Conservation (phyloP, 2,329 filamentous ascomycete genomes). For the Ophiostoma ulmi region DNA sequence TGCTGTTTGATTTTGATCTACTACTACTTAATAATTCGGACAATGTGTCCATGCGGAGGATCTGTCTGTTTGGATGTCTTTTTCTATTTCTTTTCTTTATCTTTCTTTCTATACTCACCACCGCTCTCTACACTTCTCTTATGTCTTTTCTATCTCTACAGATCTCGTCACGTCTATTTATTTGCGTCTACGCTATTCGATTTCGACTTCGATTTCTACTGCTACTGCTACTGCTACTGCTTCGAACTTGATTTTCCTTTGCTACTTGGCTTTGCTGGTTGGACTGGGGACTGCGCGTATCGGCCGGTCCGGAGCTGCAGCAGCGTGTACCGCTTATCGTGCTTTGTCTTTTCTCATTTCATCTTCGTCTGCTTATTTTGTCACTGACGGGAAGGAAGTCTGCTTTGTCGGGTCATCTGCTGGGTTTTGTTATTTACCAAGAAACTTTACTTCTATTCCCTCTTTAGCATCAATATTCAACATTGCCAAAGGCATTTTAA, state of each 20-base stretch:
- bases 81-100: neutral
- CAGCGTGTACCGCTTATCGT: neutral
- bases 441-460: neutral
- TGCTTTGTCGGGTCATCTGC: neutral
- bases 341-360: neutral
- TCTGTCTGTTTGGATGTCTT: neutral
- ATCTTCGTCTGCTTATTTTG: neutral
- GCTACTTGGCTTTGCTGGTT: neutral
- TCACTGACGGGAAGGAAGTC: neutral
- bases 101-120: neutral
- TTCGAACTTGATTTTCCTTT: neutral
- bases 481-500: neutral
- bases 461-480: neutral
- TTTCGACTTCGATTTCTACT: neutral
- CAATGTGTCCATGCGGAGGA: neutral
- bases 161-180: neutral
- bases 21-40: conserved; percentile 14
- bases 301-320: conserved; percentile 6
- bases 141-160: conserved; percentile 12
- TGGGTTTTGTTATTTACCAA: neutral
- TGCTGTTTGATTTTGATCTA: neutral
- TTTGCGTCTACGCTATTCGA: neutral
- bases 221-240: neutral
- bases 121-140: neutral
- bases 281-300: neutral